These are phyloP conservation scores for Volvox reticuliferus DNA, from an alignment of 139 green algal species.

Conservation along the genomic window DNA sequence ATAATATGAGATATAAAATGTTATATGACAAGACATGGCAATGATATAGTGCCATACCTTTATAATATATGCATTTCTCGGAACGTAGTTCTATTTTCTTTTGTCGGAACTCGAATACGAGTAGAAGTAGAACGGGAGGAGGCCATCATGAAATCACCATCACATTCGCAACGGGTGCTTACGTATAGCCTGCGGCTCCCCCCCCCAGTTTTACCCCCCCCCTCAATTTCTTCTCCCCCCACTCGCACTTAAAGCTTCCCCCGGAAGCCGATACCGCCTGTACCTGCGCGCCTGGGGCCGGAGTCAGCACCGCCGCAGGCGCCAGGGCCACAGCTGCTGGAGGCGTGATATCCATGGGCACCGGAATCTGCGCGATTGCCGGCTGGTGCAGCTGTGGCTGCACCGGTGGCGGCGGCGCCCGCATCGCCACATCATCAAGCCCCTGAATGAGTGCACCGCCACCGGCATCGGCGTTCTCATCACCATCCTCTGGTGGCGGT, in stretches of 20 bases:
- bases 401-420: neutral
- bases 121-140: neutral
- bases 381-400: neutral
- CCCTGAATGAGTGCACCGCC: neutral
- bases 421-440: neutral
- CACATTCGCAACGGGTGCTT: no score
- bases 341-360: neutral
- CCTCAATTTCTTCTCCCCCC: no score
- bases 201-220: no score
- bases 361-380: neutral
- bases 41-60: neutral
- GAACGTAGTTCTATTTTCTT: no score
- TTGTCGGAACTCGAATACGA: no score
- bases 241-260: neutral
- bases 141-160: no score
- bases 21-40: no score
- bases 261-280: neutral
- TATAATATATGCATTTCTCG: no score
- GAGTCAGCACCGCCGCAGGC: neutral
- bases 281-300: neutral
- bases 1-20: no score
- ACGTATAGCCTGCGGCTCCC: no score
- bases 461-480: neutral
- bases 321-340: no score
- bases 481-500: neutral